A percentile compares a stretch with the other conserved stretches of the same genome.
phyloP scores from a whole-genome alignment of 805 yeast genomes.

The Clavispora asparagi region DNA sequence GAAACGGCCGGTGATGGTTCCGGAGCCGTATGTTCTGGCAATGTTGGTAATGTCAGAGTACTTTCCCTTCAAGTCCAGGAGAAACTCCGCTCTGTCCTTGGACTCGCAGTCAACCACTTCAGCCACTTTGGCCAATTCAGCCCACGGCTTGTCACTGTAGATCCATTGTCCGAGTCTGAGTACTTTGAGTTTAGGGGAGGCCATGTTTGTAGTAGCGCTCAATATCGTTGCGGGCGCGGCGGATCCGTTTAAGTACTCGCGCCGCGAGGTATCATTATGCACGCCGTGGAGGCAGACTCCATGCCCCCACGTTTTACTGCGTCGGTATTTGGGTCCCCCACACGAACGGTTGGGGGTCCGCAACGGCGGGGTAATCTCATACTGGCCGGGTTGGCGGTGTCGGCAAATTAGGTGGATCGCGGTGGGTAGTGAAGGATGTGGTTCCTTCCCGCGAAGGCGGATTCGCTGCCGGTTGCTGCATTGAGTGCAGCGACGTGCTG shows the following conservation, averaged over 20 bases:
- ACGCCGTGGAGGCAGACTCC: background rate
- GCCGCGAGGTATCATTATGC: background rate
- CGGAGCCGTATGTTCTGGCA: slow-evolving; percentile 51
- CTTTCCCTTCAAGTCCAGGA: slow-evolving; percentile 39
- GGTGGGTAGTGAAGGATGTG: too few species aligned
- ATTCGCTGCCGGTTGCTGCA: too few species aligned
- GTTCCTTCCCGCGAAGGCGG: too few species aligned
- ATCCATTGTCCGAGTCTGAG: slow-evolving; percentile 15
- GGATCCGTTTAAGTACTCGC: background rate
- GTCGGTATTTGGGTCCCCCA: background rate
- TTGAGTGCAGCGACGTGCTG: too few species aligned
- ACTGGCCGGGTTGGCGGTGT: too few species aligned
- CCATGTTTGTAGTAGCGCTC: background rate
- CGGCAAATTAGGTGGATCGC: too few species aligned
- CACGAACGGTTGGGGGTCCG: background rate
- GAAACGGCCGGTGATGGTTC: slow-evolving; percentile 53
- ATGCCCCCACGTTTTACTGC: background rate
- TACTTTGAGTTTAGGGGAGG: slow-evolving; percentile 10
- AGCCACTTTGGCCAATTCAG: slow-evolving; percentile 17
- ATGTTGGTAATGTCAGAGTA: slow-evolving; percentile 40
- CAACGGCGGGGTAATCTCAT: background rate
- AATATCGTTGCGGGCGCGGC: background rate
- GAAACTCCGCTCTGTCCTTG: slow-evolving; percentile 32
- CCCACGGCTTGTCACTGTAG: slow-evolving; percentile 10
- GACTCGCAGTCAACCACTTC: slow-evolving; percentile 36